phyloP scores from a whole-genome alignment of 495 filamentous ascomycete genomes.

The Trichoderma erinaceum region DNA sequence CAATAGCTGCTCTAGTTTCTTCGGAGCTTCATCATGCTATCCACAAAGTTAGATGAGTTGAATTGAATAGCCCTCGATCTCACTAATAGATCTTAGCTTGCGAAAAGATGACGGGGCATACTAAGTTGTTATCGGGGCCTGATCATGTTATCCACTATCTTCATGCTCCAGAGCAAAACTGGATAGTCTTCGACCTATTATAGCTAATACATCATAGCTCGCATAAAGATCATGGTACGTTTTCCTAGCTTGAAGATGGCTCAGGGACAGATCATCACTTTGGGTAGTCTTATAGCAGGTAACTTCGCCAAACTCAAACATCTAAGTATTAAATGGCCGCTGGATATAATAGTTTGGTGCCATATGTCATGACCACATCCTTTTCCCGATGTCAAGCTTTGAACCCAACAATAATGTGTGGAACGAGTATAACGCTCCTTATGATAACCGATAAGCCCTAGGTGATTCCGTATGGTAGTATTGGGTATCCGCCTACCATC shows the following conservation, averaged over 20 bases:
- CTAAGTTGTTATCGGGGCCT: conserved; percentile 56
- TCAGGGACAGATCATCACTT: conserved; percentile 54
- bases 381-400: conserved; percentile 85
- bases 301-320: conserved; percentile 90
- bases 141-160: conserved; percentile 31
- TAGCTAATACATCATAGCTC: conserved; percentile 55
- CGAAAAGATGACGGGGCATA: conserved; percentile 71
- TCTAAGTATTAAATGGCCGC: conserved; percentile 69
- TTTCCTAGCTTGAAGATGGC: conserved; percentile 68
- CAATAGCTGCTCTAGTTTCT: too few species aligned
- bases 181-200: too few species aligned
- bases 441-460: conserved; percentile 75
- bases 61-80: too few species aligned
- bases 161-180: too few species aligned
- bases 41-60: too few species aligned
- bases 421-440: conserved; percentile 79
- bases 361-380: conserved; percentile 94
- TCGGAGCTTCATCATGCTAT: conserved; percentile 43
- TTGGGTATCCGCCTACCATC: conserved; percentile 87
- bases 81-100: conserved; percentile 60
- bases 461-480: conserved; percentile 86
- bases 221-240: conserved; percentile 75
- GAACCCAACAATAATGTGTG: conserved; percentile 88
- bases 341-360: conserved; percentile 86
- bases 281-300: conserved; percentile 79